Evolutionary conservation across 352 stramenopile genomes (phyloP), one percentile per base, ranked within the genome.

Genomic region (Phytopythium mirpurense): DNA sequence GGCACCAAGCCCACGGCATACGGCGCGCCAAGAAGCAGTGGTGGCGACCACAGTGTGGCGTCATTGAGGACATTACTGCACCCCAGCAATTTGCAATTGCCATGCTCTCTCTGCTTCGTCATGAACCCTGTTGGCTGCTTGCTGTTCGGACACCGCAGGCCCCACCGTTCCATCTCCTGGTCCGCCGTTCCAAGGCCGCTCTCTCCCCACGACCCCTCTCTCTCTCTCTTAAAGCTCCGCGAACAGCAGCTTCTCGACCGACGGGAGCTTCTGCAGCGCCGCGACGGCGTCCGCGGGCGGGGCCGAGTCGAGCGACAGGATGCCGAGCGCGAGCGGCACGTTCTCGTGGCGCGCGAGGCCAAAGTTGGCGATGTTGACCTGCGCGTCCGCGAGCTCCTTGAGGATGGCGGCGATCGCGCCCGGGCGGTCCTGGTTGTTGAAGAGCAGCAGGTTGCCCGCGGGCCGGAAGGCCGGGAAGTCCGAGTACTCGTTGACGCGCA

Each of bases 291-390:
- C 70, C 6, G 63, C 37, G 1, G 76, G 78, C 12, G 74, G 72
- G 29, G 81, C 63, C 0, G 68, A 68, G 57, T 93, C 83, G 16
- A 93, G 72, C 26, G 77, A 57, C 23, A 93, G 68, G 58, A 93
- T 91, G 29, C 80, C 83, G 32, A 93, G 59, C 38, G 83, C 78
- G 19, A 85, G 63, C 27, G 76, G 56, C 43, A 81, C 45, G 54
- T 78, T 82, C 12, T 51, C 68, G 42, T 90, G 80, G 40, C 83
- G 78, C 31, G 78, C 79, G n/a, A 93, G 69, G 16, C 83, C 83
- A 42, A 93, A 86, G 69, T 88, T 88, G 45, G 83, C 83, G 50
- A 93, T 90, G 63, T 93, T 93, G 73, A 93, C 88, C 52, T 89
- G 68, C 35, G 79, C 70, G 35, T 76, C 57, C 35, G 72, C 65